Base-by-base conservation (phyloP, 2,329 filamentous ascomycete species). In the Penicillium sp. region DNA sequence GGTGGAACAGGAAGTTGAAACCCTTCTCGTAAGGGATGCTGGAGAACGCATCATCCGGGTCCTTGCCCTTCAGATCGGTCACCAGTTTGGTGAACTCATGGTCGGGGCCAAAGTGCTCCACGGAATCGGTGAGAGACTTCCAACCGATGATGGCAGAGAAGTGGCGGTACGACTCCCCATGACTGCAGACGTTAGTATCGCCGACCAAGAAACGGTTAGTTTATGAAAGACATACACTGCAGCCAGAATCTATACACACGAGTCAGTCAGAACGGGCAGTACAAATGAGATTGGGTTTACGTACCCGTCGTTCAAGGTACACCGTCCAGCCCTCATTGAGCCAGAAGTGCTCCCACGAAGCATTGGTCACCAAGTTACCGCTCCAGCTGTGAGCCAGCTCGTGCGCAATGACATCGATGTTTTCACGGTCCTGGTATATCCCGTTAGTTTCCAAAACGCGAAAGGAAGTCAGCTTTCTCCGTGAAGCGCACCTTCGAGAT, bases 101-200 rank as follows among this genome's bases (percentile, higher is more conserved):
- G 58, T 95, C 88, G 46, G 84, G 78, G 35, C 92, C 92, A 64
- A 87, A 94, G 35, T 85, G 80, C 30, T 87, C 79, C 31, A 97
- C 84, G 5, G 89, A 84, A 64, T 96, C 91, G 73, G 88, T 81
- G 16, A 96, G 82, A 2, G 87, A 83, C 68, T 95, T 94, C 92
- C 92, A 97, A 53, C 94, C 94, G 58, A 96, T 95, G 59, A 97
- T 95, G 57, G 92, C 87, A 8, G 89, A 95, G 72, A 99, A 97
- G 74, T 96, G 89, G 56, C 94, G 89, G 68, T 95, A 86, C 4
- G 88, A 76, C 57, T 92, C 88, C 42, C 91, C 91, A 63, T 96
- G 91, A 40, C 95, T 73, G 46, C 14, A 36, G 25, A 22, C 18
- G 46, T 56, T 54, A 56, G 48, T 20, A 39, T 54, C 24, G 50